Percentiles rank a stretch among this genome's conserved stretches.
These are phyloP conservation scores for Berkeleyomyces rouxiae DNA, from an alignment of 2,329 filamentous ascomycete genomes.

Conservation along the genomic window DNA sequence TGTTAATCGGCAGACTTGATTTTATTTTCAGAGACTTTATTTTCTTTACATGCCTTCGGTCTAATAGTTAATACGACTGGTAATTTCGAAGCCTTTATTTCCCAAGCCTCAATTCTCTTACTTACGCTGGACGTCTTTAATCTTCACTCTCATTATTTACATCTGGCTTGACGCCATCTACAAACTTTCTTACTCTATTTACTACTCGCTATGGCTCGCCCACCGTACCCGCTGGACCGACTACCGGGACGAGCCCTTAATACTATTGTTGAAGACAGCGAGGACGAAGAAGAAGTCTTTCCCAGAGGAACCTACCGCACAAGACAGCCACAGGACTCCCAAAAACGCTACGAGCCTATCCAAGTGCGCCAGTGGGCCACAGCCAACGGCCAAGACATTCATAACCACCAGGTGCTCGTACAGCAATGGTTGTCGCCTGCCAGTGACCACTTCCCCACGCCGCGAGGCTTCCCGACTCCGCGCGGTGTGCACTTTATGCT, in stretches of 20 bases:
- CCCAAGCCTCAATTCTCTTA: slow-evolving; percentile 1
- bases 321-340: not conserved
- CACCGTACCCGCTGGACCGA: slow-evolving; percentile 38
- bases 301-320: not conserved
- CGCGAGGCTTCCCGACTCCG: slow-evolving; percentile 46
- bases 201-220: not conserved
- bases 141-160: not conserved
- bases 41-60: slow-evolving; percentile 13
- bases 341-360: not conserved
- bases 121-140: slow-evolving; percentile 6
- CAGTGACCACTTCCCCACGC: slow-evolving; percentile 44
- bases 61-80: not conserved
- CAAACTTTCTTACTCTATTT: slow-evolving; percentile 18
- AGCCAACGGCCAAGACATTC: slow-evolving; percentile 5
- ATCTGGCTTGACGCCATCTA: not conserved
- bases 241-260: slow-evolving; percentile 37
- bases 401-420: slow-evolving; percentile 31
- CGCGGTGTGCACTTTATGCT: slow-evolving; percentile 48
- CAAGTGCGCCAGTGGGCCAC: slow-evolving; percentile 1
- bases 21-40: not conserved
- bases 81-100: slow-evolving; percentile 1
- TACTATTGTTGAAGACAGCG: slow-evolving; percentile 46
- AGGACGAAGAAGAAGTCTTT: slow-evolving; percentile 20
- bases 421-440: slow-evolving; percentile 42
- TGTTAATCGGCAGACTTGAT: not conserved